These are phyloP conservation scores for Zoysia japonica DNA, from an alignment of 176 grass and related monocot species.

Conservation along the genomic window DNA sequence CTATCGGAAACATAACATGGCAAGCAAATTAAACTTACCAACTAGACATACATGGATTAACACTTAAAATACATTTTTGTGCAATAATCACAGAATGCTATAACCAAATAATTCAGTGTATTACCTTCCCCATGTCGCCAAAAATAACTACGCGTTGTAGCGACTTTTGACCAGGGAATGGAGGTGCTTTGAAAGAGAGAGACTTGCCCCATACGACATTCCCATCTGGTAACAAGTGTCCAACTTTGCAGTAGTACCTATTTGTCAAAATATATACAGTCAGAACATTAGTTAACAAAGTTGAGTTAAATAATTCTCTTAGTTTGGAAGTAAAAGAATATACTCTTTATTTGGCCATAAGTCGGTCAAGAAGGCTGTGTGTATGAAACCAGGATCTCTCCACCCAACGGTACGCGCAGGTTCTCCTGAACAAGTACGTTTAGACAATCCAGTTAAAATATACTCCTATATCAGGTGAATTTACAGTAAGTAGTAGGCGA, in stretches of 20 bases:
- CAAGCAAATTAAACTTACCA: too few relatives aligned
- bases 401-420: slow-evolving; percentile 88
- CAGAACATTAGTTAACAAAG: not conserved
- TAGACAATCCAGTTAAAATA: not conserved
- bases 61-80: too few relatives aligned
- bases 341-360: slow-evolving; percentile 81
- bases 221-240: slow-evolving; percentile 48
- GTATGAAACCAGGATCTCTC: slow-evolving; percentile 94
- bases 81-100: not conserved
- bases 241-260: slow-evolving; percentile 86
- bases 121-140: slow-evolving; percentile 97
- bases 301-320: not conserved
- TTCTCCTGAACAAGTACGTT: slow-evolving; percentile 46
- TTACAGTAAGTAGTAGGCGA: not conserved
- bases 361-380: slow-evolving; percentile 79
- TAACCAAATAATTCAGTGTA: not conserved
- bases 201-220: slow-evolving; percentile 65
- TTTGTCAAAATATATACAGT: slow-evolving; percentile 4
- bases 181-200: slow-evolving; percentile 71
- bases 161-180: slow-evolving; percentile 81
- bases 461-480: not conserved
- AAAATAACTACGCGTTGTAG: slow-evolving; percentile 79
- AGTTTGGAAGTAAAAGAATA: not conserved
- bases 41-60: too few relatives aligned
- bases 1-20: not conserved